A percentile compares a stretch with the other conserved stretches of the same genome.
Conservation (phyloP, 148 eudicot species). For the Bassia scoparia region DNA sequence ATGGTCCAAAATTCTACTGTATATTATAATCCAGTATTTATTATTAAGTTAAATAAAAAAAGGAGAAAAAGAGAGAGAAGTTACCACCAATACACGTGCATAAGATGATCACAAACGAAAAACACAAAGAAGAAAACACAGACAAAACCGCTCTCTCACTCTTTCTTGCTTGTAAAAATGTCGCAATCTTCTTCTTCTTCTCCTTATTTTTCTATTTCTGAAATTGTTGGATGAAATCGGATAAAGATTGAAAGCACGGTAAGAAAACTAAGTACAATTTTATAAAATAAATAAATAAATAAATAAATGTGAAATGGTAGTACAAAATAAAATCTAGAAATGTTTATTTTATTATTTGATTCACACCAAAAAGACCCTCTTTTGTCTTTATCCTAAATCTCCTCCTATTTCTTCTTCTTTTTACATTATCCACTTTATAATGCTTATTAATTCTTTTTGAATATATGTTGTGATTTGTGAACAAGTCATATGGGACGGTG, state of each 20-base stretch:
- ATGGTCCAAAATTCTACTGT: not conserved
- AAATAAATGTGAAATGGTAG: no score
- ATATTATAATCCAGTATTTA: no score
- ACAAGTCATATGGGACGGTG: no score
- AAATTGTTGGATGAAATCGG: conserved; percentile 14
- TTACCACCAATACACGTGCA: conserved; percentile 20
- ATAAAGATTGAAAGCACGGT: not conserved
- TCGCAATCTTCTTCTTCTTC: conserved; percentile 14
- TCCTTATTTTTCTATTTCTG: not conserved
- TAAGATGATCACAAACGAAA: conserved; percentile 12
- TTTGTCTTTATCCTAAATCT: not conserved
- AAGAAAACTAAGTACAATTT: not conserved
- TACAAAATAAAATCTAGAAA: no score
- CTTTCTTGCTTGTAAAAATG: not conserved
- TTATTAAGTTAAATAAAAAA: not conserved
- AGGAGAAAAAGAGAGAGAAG: not conserved
- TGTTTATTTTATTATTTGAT: not conserved
- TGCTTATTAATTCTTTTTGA: no score
- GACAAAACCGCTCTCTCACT: not conserved
- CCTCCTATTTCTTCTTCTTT: not conserved
- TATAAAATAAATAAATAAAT: not conserved
- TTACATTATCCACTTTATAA: no score
- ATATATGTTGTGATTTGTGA: no score
- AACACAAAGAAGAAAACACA: conserved; percentile 11
- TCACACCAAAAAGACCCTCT: not conserved